These are phyloP conservation scores for Prunus dulcis DNA, from an alignment of 306 rosid genomes.

Conservation along the genomic window DNA sequence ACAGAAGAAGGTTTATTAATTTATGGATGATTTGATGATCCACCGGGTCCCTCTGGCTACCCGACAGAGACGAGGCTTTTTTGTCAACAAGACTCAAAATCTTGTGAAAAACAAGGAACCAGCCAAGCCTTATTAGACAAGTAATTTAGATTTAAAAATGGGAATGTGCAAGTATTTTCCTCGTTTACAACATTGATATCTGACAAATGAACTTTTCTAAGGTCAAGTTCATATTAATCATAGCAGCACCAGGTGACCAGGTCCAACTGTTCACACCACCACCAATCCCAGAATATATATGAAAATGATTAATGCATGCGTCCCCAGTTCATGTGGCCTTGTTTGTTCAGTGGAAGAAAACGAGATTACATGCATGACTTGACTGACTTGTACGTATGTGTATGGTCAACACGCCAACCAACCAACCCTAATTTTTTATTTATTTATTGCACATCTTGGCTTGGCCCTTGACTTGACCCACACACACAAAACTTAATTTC, in stretches of 20 bases:
- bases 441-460: too few species aligned
- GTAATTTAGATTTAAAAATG: neutral
- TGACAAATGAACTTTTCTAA: neutral
- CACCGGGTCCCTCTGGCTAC: too few species aligned
- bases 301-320: neutral
- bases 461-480: too few species aligned
- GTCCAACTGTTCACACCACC: neutral
- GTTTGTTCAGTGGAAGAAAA: neutral
- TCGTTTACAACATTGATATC: neutral
- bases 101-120: neutral
- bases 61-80: neutral
- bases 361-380: neutral
- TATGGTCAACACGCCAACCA: too few species aligned
- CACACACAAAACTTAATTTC: too few species aligned
- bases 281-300: neutral
- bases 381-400: neutral
- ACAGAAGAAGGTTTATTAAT: neutral
- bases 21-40: neutral
- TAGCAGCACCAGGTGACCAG: neutral
- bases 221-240: neutral
- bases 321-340: slow-evolving; percentile 17
- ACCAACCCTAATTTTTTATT: neutral
- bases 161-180: neutral
- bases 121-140: too few species aligned
- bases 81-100: neutral